Evolutionary conservation across 192 early-diverging fungal genomes (phyloP), one percentile per base, ranked within the genome.

Genomic region (Podila minutissima): DNA sequence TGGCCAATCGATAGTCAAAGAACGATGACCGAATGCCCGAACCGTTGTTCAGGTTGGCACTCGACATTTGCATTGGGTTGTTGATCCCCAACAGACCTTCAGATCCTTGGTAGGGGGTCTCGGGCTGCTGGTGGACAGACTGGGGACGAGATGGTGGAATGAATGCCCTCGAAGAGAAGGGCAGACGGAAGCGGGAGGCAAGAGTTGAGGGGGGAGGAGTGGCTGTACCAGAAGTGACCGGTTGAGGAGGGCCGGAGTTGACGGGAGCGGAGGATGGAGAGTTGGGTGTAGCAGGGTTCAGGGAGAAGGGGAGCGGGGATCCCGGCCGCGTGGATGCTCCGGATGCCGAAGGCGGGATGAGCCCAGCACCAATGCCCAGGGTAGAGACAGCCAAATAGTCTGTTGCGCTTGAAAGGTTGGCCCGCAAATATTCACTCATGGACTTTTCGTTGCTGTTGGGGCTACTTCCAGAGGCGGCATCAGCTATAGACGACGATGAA

Each of bases 11-110:
- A 48, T 81, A 81, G 32, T 81, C 77, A 67, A 81, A 81, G 59
- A 81, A 72, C 1, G 77, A 73, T 19, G 77, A 69, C 50, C 77
- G 71, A 46, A 73, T 73, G 31, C 71, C 77, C 17, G 77, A 69
- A 13, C 62, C 71, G 17, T 60, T 63, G 61, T 72, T 81, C 13
- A 72, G 46, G 22, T 72, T 64, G 24, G 66, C 28, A 24, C 31
- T 73, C 50, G 58, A 71, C 66, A 50, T 28, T 29, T 81, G 70
- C 66, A 81, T 72, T n/a, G 77, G 77, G 58, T 81, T 81, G 71
- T 59, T 81, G 63, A 81, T 81, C 5, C 77, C 71, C 46, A 81
- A 50, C 10, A 73, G 12, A 12, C 64, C 64, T n/a, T 48, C 38
- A 38, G 64, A 65, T 3, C 64, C 64, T 20, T 41, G 32, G 48